Evolutionary conservation across 495 filamentous ascomycete genomes (phyloP), one percentile per base, ranked within the genome.

Genomic region (Terfezia claveryi): DNA sequence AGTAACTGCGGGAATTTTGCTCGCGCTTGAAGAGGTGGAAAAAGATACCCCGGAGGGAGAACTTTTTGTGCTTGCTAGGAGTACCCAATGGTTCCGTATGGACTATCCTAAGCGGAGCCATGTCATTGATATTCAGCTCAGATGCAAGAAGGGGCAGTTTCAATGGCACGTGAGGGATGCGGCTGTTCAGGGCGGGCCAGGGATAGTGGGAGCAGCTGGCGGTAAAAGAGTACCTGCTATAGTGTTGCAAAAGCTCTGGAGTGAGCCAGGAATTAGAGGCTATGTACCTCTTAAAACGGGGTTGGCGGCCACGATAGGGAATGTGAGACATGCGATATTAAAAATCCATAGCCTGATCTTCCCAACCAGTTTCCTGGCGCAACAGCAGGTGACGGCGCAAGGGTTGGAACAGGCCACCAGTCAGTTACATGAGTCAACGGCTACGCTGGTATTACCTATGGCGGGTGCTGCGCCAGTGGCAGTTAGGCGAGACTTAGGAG

Each of bases 1-100:
- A 1, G 64, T 77, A 16, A 89, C 85, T 0, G 71, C 91, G 10
- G 79, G 85, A 0, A 66, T 92, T 5, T 70, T 87, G 17, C 70
- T 70, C 20, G 78, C 76, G n/a, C 67, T 94, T 10, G 77, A 77
- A 38, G 64, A 62, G 16, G 64, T 84, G 12, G 74, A 80, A 37
- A 58, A 64, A 37, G 60, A 61, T 10, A 76, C 72, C 71, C 59
- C 65, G 17, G 66, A 67, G 37, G 71, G 69, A 10, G 62, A 61
- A 0, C 62, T 73, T 4, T 64, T 68, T 27, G 56, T 78, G 8
- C 66, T 72, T 20, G 65, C 68, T 32, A 60, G 70, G 50, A 63
- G 68, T 10, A 56, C 74, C 5, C 72, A 77, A 54, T 75, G 71
- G 70, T 69, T 73, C 51, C 61, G 67, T 7, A 54, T 80, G 5